Evolutionary conservation across 1,284 basidiomycete genomes (phyloP).

Genomic region (Papiliotrema laurentii): DNA sequence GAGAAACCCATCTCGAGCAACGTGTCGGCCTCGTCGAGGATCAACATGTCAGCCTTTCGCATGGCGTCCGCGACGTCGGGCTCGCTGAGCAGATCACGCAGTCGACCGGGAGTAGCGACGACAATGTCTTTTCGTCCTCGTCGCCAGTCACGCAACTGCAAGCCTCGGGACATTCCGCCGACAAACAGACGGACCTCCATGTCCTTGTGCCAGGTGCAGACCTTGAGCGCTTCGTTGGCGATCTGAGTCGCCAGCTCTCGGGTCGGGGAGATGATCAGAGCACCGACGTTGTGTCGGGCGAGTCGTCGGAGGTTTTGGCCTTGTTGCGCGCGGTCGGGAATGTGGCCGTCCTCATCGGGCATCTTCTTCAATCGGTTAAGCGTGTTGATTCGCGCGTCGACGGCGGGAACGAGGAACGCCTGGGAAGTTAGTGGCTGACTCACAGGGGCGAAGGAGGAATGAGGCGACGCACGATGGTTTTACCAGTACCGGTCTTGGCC

Average conservation of each 20-base stretch:
- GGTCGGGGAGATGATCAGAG: constrained; percentile 87
- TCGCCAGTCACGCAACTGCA: constrained; percentile 66
- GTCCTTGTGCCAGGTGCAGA: constrained; percentile 61
- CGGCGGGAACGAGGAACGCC: constrained; percentile 82
- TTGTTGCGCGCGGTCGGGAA: constrained; percentile 18
- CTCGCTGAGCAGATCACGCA: constrained; percentile 73
- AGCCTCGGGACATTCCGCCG: constrained; percentile 67
- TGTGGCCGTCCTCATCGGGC: constrained; percentile 19
- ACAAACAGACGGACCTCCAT: constrained; percentile 73
- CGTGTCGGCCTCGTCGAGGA: constrained; percentile 94
- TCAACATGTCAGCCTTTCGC: constrained; percentile 59
- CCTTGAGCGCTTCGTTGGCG: constrained; percentile 72
- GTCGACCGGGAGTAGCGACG: constrained; percentile 87
- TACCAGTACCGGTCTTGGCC: constrained; percentile 91
- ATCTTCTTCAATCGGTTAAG: constrained; percentile 25
- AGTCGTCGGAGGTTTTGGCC: constrained; percentile 41
- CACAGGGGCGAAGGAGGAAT: neutral
- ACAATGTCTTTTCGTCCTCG: constrained; percentile 72
- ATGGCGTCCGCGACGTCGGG: constrained; percentile 58
- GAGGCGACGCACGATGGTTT: constrained; percentile 58
- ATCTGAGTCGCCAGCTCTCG: constrained; percentile 93
- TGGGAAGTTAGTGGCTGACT: constrained; percentile 3
- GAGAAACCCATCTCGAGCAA: constrained; percentile 95
- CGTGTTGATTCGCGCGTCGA: constrained; percentile 63
- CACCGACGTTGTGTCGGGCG: constrained; percentile 58